Evolutionary conservation across 2,329 filamentous ascomycete species (phyloP).

Genomic region (Penicillium sp.): DNA sequence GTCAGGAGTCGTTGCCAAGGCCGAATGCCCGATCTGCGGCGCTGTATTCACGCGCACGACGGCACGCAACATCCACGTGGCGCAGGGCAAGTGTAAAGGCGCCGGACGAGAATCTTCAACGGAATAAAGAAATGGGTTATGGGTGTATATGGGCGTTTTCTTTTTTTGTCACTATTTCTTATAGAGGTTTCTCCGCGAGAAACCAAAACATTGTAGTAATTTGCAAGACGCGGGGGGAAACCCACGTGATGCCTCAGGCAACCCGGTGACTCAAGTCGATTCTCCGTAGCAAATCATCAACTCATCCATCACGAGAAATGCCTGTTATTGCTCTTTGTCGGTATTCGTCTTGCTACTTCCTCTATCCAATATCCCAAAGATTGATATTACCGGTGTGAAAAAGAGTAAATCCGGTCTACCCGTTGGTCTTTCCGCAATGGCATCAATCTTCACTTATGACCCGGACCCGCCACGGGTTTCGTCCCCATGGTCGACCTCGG

Average conservation of each 20-base stretch:
- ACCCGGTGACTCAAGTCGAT: conserved; percentile 19
- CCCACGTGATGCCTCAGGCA: conserved; percentile 18
- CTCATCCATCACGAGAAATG: conserved; percentile 14
- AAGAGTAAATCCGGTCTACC: too few relatives aligned
- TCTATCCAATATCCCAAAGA: conserved; percentile 12
- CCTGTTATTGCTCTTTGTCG: conserved; percentile 6
- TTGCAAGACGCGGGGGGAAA: neutral
- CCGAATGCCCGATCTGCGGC: conserved; percentile 82
- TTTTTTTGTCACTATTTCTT: neutral
- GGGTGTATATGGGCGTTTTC: neutral
- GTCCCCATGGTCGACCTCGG: conserved; percentile 75
- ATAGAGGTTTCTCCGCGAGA: conserved; percentile 8
- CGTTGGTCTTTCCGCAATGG: conserved; percentile 58
- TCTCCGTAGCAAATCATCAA: conserved; percentile 2
- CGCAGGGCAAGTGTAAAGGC: conserved; percentile 86
- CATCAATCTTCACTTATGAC: conserved; percentile 94
- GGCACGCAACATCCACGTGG: conserved; percentile 78
- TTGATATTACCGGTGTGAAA: conserved; percentile 8
- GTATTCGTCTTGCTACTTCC: neutral
- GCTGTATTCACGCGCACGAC: conserved; percentile 87
- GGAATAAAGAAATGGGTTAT: conserved; percentile 15
- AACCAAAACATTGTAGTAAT: neutral
- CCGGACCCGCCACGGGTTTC: conserved; percentile 79
- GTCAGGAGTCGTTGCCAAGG: conserved; percentile 82
- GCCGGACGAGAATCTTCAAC: conserved; percentile 25